Evolutionary conservation across 1,139 yeast species (phyloP).

Genomic region (Debaryomyces fabryi): DNA sequence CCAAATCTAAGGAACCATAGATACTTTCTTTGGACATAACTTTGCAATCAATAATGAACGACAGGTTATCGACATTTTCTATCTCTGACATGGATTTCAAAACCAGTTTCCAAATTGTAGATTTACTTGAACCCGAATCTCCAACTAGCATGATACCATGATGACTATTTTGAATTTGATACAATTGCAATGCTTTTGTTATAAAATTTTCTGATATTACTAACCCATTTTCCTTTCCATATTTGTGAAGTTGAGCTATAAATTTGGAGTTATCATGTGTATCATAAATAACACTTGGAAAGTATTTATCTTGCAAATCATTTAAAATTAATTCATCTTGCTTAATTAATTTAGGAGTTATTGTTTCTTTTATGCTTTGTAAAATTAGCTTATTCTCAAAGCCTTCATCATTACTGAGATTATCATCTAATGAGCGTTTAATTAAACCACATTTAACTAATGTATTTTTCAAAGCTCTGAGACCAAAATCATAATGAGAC

Average conservation of each 20-base stretch:
- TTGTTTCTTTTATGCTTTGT: conserved; percentile 58
- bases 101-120: conserved; percentile 55
- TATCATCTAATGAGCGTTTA: conserved; percentile 26
- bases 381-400: conserved; percentile 48
- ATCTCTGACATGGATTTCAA: conserved; percentile 43
- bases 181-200: conserved; percentile 62
- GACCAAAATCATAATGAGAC: conserved; percentile 86
- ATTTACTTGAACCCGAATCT: conserved; percentile 74
- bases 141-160: conserved; percentile 89
- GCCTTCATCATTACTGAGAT: conserved; percentile 9
- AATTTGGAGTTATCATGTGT: conserved; percentile 21
- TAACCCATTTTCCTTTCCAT: conserved; percentile 24
- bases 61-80: conserved; percentile 40
- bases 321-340: conserved; percentile 50
- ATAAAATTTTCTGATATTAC: conserved; percentile 45
- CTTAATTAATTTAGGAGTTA: conserved; percentile 65
- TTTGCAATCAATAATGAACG: conserved; percentile 70
- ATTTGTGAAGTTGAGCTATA: conserved; percentile 15
- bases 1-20: conserved; percentile 70
- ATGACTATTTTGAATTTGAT: conserved; percentile 63
- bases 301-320: conserved; percentile 28
- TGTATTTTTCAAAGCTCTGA: conserved; percentile 74
- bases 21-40: conserved; percentile 66
- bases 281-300: conserved; percentile 21
- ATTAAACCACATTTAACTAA: conserved; percentile 61